A percentile compares a stretch with the other conserved stretches of the same genome.
Evolutionary conservation across 768 basidiomycete species (phyloP).

Genomic region (Boletus subparvulus): DNA sequence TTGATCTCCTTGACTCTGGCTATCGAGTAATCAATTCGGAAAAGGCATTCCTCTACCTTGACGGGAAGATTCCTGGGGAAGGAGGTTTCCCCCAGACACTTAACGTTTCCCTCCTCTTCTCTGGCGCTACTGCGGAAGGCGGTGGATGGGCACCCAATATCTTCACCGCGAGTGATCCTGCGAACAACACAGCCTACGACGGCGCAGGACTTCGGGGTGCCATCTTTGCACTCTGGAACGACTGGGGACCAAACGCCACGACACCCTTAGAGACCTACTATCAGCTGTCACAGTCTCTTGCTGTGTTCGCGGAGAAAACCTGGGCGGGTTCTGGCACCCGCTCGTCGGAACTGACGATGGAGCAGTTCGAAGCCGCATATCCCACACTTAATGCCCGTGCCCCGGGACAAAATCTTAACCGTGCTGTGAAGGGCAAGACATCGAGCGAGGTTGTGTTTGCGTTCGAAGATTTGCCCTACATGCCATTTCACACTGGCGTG

Average conservation of each 20-base stretch:
- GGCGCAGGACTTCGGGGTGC: slow-evolving; percentile 33
- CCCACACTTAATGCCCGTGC: slow-evolving; percentile 38
- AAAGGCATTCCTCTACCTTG: slow-evolving; percentile 36
- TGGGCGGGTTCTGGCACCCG: slow-evolving; percentile 44
- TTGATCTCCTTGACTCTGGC: slow-evolving; percentile 34
- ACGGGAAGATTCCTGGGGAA: slow-evolving; percentile 35
- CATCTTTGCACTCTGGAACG: slow-evolving; percentile 42
- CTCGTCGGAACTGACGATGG: slow-evolving; percentile 32
- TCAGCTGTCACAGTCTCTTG: slow-evolving; percentile 41
- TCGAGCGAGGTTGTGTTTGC: slow-evolving; percentile 32
- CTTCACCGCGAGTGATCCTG: slow-evolving; percentile 28
- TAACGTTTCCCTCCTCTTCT: slow-evolving; percentile 31
- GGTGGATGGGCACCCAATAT: slow-evolving; percentile 40
- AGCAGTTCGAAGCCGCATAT: slow-evolving; percentile 38
- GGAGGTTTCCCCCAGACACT: slow-evolving; percentile 36
- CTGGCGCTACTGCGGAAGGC: slow-evolving; percentile 27
- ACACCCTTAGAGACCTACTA: slow-evolving; percentile 45
- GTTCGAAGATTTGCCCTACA: slow-evolving; percentile 17
- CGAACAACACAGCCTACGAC: slow-evolving; percentile 34
- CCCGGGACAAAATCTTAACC: slow-evolving; percentile 45
- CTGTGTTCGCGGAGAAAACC: slow-evolving; percentile 42
- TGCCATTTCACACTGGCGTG: slow-evolving; percentile 30
- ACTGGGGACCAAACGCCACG: slow-evolving; percentile 48
- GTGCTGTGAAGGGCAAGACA: slow-evolving; percentile 30
- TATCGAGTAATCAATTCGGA: slow-evolving; percentile 40